A percentile compares a stretch with the other conserved stretches of the same genome.
Evolutionary conservation across 2,329 filamentous ascomycete species (phyloP).

Genomic region (Fusarium azukiicola): DNA sequence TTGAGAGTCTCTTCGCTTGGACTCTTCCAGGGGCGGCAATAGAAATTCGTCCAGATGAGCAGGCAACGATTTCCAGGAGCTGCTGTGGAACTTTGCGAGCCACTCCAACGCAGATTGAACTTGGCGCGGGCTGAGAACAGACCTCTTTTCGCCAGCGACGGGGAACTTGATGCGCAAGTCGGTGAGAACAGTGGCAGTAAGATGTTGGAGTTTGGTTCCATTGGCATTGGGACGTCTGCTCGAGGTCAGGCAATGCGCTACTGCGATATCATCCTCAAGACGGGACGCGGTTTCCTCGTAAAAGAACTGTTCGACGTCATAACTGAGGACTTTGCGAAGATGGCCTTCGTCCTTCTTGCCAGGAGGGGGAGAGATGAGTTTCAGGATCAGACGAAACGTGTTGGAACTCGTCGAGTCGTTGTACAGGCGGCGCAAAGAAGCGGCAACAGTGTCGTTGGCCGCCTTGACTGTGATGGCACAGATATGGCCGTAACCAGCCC

Average conservation of each 20-base stretch:
- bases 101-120: conserved; percentile 78
- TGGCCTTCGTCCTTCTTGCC: conserved; percentile 77
- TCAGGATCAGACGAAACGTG: conserved; percentile 73
- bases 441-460: conserved; percentile 44
- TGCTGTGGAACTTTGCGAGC: conserved; percentile 80
- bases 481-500: conserved; percentile 77
- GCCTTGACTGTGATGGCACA: conserved; percentile 73
- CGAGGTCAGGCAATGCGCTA: conserved; percentile 74
- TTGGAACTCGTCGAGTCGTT: conserved; percentile 30
- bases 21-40: conserved; percentile 78
- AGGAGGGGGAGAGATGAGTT: conserved; percentile 75
- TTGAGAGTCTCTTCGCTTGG: conserved; percentile 50
- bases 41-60: conserved; percentile 63
- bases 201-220: conserved; percentile 58
- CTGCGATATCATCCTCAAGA: conserved; percentile 66
- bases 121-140: conserved; percentile 69
- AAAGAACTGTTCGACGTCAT: conserved; percentile 84
- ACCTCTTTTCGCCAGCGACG: conserved; percentile 76
- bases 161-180: conserved; percentile 77
- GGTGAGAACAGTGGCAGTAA: conserved; percentile 77
- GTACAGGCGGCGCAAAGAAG: conserved; percentile 28
- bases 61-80: conserved; percentile 68
- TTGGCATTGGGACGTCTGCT: conserved; percentile 54
- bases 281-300: conserved; percentile 77
- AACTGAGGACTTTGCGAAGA: conserved; percentile 83